Percentiles rank a stretch among this genome's conserved stretches.
phyloP scores from a whole-genome alignment of 2,329 filamentous ascomycete species.

The Bertia moriformis region DNA sequence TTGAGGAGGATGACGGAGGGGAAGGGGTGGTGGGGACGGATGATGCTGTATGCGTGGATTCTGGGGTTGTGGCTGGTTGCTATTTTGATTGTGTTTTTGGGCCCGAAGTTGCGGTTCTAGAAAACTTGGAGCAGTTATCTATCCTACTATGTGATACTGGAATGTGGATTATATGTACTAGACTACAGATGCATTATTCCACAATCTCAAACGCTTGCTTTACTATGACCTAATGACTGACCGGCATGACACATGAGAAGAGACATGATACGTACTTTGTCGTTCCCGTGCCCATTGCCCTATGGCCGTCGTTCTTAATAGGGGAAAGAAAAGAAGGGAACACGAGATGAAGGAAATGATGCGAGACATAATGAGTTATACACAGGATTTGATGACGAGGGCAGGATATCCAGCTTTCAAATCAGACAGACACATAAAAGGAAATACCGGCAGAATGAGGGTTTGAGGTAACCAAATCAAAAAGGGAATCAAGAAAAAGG shows the following conservation, averaged over 20 bases:
- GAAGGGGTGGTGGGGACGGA: constrained; percentile 48
- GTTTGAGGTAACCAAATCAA: too few species aligned
- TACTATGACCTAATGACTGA: neutral
- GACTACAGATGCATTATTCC: neutral
- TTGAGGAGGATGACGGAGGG: constrained; percentile 53
- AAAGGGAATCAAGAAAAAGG: too few species aligned
- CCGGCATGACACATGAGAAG: constrained; percentile 1
- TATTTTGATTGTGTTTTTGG: constrained; percentile 49
- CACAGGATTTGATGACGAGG: constrained; percentile 2
- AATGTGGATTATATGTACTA: neutral
- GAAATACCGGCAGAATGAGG: too few species aligned
- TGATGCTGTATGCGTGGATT: constrained; percentile 55
- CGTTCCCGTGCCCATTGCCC: neutral
- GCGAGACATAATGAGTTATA: constrained; percentile 5
- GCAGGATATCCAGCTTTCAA: constrained; percentile 1
- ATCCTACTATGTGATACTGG: neutral
- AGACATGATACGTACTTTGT: constrained; percentile 1
- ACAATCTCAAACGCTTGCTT: neutral
- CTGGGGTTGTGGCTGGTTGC: constrained; percentile 48
- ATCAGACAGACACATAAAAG: too few species aligned
- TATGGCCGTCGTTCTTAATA: neutral
- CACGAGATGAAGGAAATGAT: constrained; percentile 4
- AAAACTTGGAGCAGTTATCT: neutral
- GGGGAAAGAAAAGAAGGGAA: constrained; percentile 2
- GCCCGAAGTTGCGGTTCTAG: constrained; percentile 54